Percentiles rank a stretch among this genome's conserved stretches.
Conservation (phyloP, 768 basidiomycete genomes). For the Rhodotorula graminis region DNA sequence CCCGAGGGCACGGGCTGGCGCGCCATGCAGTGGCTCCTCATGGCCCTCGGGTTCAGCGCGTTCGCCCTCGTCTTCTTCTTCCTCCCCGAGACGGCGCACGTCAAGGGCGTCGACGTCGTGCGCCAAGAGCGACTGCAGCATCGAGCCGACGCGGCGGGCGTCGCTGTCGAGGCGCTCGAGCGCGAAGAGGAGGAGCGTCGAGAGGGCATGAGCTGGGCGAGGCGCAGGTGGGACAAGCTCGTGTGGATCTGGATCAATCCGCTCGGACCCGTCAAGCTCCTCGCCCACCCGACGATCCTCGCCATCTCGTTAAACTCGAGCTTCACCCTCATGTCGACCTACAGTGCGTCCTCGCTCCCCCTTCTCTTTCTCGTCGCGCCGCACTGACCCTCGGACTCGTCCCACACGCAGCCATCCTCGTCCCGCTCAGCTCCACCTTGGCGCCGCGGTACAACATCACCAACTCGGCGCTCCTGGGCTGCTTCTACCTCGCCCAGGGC, state of each 20-base stretch:
- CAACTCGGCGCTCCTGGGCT: constrained; percentile 47
- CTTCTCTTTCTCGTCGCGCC: no score
- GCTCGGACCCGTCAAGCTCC: constrained; percentile 5
- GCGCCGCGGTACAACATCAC: constrained; percentile 45
- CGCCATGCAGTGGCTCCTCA: constrained; percentile 40
- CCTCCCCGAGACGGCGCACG: constrained; percentile 36
- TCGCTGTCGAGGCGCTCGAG: background rate
- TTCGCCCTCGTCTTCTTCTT: constrained; percentile 18
- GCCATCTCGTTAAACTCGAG: constrained; percentile 20
- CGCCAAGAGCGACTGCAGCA: background rate
- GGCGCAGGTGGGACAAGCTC: background rate
- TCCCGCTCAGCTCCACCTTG: constrained; percentile 28
- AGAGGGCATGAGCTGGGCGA: background rate
- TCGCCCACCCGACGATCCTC: constrained; percentile 16
- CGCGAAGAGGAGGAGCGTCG: background rate
- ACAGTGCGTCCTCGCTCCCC: background rate
- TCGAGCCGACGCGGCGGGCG: background rate
- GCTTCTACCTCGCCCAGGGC: constrained; percentile 46
- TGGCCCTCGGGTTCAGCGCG: constrained; percentile 26
- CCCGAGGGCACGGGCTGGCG: constrained; percentile 35
- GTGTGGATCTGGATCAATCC: constrained; percentile 21
- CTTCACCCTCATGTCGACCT: constrained; percentile 11
- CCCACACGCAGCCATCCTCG: constrained; percentile 22
- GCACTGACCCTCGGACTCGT: background rate
- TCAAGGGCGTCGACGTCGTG: constrained; percentile 10